A percentile compares a stretch with the other conserved stretches of the same genome.
Evolutionary conservation across 257 asterid genomes (phyloP).

Genomic region (Fraxinus cuspidata): DNA sequence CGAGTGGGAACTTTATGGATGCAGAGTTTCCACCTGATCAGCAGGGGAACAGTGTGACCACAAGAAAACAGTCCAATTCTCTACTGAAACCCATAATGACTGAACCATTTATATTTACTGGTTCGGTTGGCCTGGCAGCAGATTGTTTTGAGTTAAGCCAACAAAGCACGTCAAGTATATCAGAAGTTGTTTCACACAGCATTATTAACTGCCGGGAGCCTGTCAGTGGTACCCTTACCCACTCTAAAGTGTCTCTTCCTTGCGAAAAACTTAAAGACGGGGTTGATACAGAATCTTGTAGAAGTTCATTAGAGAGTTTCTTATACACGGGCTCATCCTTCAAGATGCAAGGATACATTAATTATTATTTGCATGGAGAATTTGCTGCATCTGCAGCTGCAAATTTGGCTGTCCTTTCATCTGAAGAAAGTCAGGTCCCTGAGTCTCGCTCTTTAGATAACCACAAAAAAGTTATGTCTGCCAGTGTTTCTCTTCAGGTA

Average conservation of each 20-base stretch:
- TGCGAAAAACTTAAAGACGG: conserved; percentile 23
- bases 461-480: conserved; percentile 52
- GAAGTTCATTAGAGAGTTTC: conserved; percentile 25
- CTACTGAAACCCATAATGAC: conserved; percentile 18
- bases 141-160: conserved; percentile 35
- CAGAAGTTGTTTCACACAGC: conserved; percentile 32
- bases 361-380: conserved; percentile 79
- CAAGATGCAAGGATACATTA: conserved; percentile 55
- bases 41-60: conserved; percentile 26
- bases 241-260: conserved; percentile 28
- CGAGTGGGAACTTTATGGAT: conserved; percentile 20
- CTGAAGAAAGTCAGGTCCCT: conserved; percentile 57
- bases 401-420: conserved; percentile 61
- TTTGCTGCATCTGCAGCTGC: conserved; percentile 92
- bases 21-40: conserved; percentile 21
- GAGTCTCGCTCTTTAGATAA: conserved; percentile 48
- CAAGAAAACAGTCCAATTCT: conserved; percentile 25
- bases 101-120: conserved; percentile 29
- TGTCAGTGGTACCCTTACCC: conserved; percentile 28
- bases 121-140: conserved; percentile 34
- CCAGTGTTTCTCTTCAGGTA: conserved; percentile 56
- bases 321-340: conserved; percentile 69
- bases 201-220: conserved; percentile 30
- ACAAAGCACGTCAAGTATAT: conserved; percentile 38
- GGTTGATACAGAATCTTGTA: conserved; percentile 30